phyloP scores from a whole-genome alignment of 1,284 basidiomycete genomes.

The Leccinum idahoense region DNA sequence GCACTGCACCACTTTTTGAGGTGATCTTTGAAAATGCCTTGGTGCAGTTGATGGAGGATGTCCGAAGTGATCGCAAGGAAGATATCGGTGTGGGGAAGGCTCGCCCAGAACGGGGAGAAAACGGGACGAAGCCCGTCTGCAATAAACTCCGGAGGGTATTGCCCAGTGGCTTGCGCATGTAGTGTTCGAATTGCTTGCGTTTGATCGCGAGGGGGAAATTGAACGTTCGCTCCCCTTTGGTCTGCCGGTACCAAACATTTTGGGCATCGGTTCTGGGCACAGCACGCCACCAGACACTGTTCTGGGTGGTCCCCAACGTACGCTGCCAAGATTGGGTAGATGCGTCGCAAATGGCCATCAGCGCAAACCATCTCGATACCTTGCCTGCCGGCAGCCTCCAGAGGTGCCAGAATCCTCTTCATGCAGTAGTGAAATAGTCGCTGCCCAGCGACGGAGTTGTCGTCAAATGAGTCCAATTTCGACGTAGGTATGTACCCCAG shows the following conservation, averaged over 20 bases:
- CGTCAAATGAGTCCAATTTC: background rate
- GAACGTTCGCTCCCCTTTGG: background rate
- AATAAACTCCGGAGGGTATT: background rate
- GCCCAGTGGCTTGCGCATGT: background rate
- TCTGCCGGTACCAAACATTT: slow-evolving; percentile 2
- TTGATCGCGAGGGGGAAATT: background rate
- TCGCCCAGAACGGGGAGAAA: background rate
- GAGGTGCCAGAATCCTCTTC: background rate
- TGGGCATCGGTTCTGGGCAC: slow-evolving; percentile 18
- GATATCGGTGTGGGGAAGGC: background rate
- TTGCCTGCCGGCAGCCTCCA: background rate
- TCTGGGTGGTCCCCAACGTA: background rate
- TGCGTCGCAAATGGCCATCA: background rate
- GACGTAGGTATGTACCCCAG: background rate
- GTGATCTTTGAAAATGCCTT: slow-evolving; percentile 1
- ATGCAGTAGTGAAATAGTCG: background rate
- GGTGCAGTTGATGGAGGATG: background rate
- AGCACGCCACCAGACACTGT: slow-evolving; percentile 15
- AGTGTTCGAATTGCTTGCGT: background rate
- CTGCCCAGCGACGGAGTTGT: background rate
- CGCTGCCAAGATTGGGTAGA: slow-evolving; percentile 21
- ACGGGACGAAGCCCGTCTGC: background rate
- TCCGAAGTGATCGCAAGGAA: background rate
- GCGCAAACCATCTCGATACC: background rate
- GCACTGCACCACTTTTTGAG: background rate